phyloP scores from a whole-genome alignment of 2,329 filamentous ascomycete genomes.

The Esteya vermicola region DNA sequence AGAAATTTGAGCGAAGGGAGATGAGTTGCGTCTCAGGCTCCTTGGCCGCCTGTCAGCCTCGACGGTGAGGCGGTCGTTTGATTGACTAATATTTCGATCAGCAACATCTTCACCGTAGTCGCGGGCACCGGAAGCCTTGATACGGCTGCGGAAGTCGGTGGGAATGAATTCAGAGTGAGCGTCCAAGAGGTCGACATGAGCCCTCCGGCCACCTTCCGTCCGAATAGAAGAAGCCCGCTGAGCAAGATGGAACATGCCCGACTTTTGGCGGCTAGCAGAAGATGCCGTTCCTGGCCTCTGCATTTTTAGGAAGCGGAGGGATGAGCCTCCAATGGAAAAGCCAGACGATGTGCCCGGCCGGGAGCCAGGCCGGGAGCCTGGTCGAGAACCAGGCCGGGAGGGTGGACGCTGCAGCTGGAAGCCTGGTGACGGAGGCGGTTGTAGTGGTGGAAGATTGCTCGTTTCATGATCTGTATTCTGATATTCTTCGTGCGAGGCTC shows the following conservation, averaged over 20 bases:
- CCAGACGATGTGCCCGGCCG: background rate
- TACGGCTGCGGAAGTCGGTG: conserved; percentile 30
- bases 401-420: background rate
- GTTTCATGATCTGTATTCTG: too few relatives aligned
- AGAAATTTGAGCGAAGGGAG: too few relatives aligned
- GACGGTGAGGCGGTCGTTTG: conserved; percentile 20
- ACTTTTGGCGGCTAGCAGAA: background rate
- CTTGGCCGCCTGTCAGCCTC: conserved; percentile 18
- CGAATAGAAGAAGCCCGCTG: background rate
- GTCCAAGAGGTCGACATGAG: conserved; percentile 40
- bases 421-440: background rate
- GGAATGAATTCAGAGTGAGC: conserved; percentile 38
- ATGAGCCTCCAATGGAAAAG: background rate
- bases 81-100: conserved; percentile 45
- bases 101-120: conserved; percentile 53
- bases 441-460: too few relatives aligned
- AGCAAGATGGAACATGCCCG: too few relatives aligned
- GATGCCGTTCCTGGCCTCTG: background rate
- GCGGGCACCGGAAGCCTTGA: conserved; percentile 34
- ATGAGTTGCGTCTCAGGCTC: background rate
- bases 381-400: background rate
- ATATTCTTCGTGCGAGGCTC: too few relatives aligned
- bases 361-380: background rate
- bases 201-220: background rate
- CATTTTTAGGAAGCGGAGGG: background rate